Conservation (phyloP, 495 filamentous ascomycete species). For the Penicillium verhagenii region DNA sequence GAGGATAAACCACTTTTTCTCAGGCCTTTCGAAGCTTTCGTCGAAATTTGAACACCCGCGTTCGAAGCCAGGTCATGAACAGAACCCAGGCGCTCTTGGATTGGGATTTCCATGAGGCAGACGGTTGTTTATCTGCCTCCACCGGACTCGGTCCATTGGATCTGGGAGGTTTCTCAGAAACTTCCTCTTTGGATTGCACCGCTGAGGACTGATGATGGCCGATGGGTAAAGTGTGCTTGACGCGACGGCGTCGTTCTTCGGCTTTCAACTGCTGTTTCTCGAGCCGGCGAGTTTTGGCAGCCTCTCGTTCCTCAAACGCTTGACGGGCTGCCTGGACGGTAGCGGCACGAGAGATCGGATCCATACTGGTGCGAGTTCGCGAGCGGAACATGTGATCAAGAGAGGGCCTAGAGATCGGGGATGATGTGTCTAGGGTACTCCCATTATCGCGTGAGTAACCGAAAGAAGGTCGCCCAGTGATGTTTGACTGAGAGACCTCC, state of each 20-base stretch:
- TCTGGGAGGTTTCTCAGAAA: constrained; percentile 16
- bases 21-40: constrained; percentile 37
- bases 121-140: constrained; percentile 3
- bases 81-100: constrained; percentile 46
- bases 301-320: constrained; percentile 59
- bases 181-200: constrained; percentile 7
- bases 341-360: constrained; percentile 52
- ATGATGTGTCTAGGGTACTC: constrained; percentile 43
- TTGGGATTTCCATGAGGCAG: constrained; percentile 36
- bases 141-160: not conserved
- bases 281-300: constrained; percentile 55
- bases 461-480: constrained; percentile 52
- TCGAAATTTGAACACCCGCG: constrained; percentile 45
- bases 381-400: constrained; percentile 56
- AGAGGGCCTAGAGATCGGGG: constrained; percentile 52
- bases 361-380: constrained; percentile 44
- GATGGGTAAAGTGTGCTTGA: constrained; percentile 28
- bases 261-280: constrained; percentile 55
- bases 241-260: constrained; percentile 38
- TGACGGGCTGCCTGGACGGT: constrained; percentile 54
- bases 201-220: constrained; percentile 10
- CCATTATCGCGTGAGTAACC: constrained; percentile 45
- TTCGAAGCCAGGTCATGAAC: constrained; percentile 50
- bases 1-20: constrained; percentile 18
- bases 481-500: constrained; percentile 52